These are phyloP conservation scores for Stagonosporopsis chrysanthemi DNA, from an alignment of 2,329 filamentous ascomycete genomes.

Conservation along the genomic window DNA sequence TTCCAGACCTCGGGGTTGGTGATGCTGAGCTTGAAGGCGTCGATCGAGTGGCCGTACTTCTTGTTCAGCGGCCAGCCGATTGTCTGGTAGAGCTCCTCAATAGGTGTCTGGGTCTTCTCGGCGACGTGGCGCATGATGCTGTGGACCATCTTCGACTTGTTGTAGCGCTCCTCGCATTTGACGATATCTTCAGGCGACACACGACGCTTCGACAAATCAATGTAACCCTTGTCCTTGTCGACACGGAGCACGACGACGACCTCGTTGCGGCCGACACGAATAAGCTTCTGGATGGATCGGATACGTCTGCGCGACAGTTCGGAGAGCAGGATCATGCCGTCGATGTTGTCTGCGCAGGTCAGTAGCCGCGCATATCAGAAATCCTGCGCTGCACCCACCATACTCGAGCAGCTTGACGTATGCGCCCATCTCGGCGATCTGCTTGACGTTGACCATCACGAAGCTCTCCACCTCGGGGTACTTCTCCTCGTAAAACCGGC, in stretches of 20 bases:
- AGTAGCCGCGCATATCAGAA: slow-evolving; percentile 1
- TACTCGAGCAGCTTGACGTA: slow-evolving; percentile 99
- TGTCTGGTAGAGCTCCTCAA: slow-evolving; percentile 90
- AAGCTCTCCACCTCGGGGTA: slow-evolving; percentile 99
- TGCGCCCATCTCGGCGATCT: slow-evolving; percentile 99
- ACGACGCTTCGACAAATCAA: slow-evolving; percentile 97
- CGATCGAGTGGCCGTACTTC: slow-evolving; percentile 94
- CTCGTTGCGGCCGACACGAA: slow-evolving; percentile 96
- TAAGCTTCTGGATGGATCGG: slow-evolving; percentile 97
- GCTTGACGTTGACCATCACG: slow-evolving; percentile 99
- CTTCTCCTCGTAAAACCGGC: slow-evolving; percentile 97
- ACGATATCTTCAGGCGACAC: slow-evolving; percentile 97
- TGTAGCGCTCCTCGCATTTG: slow-evolving; percentile 99
- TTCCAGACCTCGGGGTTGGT: slow-evolving; percentile 98
- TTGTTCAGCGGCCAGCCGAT: slow-evolving; percentile 98
- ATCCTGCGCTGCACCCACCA: slow-evolving; percentile 38
- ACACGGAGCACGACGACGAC: slow-evolving; percentile 98
- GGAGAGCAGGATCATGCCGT: slow-evolving; percentile 99
- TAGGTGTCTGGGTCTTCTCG: slow-evolving; percentile 94
- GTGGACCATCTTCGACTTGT: slow-evolving; percentile 99
- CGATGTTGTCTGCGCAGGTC: slow-evolving; percentile 79
- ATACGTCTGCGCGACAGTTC: slow-evolving; percentile 98
- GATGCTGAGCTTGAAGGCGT: slow-evolving; percentile 99
- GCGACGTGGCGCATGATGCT: slow-evolving; percentile 99
- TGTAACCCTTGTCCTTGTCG: slow-evolving; percentile 99